phyloP scores from a whole-genome alignment of 352 stramenopile genomes.

The Vaucheria bursata region DNA sequence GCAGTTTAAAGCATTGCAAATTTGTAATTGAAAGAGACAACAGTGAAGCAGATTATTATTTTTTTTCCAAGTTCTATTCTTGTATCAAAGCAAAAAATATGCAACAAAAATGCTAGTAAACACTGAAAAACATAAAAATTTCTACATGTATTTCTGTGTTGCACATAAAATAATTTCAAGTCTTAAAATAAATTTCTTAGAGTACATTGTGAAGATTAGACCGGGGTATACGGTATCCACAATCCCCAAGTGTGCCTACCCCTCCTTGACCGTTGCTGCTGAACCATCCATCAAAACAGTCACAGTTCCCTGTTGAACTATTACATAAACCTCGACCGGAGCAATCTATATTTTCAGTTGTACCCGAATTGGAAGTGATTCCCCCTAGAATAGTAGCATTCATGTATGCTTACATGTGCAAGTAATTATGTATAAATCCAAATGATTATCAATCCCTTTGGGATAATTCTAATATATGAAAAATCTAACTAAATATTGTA shows the following conservation, averaged over 20 bases:
- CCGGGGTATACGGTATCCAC: constrained; percentile 21
- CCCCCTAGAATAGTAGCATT: not conserved
- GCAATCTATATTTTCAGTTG: constrained; percentile 32
- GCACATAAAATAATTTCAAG: no score
- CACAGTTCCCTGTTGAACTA: constrained; percentile 22
- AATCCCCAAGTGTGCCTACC: constrained; percentile 39
- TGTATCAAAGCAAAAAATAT: no score
- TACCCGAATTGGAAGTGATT: not conserved
- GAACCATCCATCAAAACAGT: constrained; percentile 37
- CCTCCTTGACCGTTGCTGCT: constrained; percentile 43
- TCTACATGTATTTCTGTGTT: no score
- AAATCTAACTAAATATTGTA: no score
- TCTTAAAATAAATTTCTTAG: no score
- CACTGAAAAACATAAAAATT: no score
- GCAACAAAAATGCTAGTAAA: no score
- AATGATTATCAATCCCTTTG: constrained; percentile 33
- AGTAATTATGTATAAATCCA: constrained; percentile 8
- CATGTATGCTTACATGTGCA: not conserved
- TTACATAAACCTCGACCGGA: constrained; percentile 35
- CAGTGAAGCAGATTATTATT: no score
- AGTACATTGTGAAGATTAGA: not conserved
- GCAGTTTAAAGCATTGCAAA: no score
- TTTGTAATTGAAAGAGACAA: no score
- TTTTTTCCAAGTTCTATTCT: no score
- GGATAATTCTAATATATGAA: constrained; percentile 17